phyloP scores from a whole-genome alignment of 164 flowering plant species.

The Chloranthus sessilifolius region DNA sequence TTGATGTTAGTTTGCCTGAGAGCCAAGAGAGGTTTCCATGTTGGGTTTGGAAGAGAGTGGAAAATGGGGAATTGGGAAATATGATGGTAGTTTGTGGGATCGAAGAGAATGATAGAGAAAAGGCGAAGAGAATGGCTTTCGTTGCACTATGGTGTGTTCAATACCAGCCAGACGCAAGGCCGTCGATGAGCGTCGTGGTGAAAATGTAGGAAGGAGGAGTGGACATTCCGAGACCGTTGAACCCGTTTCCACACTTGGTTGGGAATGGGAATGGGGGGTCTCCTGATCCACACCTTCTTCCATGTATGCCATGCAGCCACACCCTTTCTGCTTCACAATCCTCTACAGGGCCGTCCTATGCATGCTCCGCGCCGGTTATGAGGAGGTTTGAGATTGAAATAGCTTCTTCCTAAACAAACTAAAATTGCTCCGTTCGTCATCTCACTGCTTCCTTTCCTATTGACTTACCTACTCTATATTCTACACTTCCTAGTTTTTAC shows the following conservation, averaged over 20 bases:
- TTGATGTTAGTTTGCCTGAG: not conserved
- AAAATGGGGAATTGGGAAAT: slow-evolving; percentile 10
- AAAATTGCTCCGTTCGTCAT: no score
- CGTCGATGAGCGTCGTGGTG: slow-evolving; percentile 20
- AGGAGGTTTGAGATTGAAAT: slow-evolving; percentile 1
- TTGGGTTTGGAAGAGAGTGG: slow-evolving; percentile 17
- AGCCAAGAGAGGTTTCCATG: slow-evolving; percentile 22
- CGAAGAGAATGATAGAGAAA: slow-evolving; percentile 14
- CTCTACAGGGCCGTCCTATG: not conserved
- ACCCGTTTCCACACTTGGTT: slow-evolving; percentile 11
- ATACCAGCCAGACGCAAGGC: slow-evolving; percentile 14
- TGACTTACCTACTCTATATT: no score
- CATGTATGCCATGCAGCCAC: not conserved
- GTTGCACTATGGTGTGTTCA: slow-evolving; percentile 32
- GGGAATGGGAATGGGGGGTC: no score
- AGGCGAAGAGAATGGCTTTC: slow-evolving; percentile 14
- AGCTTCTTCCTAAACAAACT: no score
- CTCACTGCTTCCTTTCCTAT: no score
- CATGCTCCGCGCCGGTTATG: slow-evolving; percentile 3
- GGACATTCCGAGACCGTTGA: slow-evolving; percentile 10
- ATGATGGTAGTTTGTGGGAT: slow-evolving; percentile 1
- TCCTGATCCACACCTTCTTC: not conserved
- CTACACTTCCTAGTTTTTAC: no score
- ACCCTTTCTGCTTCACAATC: not conserved
- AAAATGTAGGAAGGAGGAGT: slow-evolving; percentile 21